Conservation (phyloP, 345 rosid genomes). For the Linum lewisii region DNA sequence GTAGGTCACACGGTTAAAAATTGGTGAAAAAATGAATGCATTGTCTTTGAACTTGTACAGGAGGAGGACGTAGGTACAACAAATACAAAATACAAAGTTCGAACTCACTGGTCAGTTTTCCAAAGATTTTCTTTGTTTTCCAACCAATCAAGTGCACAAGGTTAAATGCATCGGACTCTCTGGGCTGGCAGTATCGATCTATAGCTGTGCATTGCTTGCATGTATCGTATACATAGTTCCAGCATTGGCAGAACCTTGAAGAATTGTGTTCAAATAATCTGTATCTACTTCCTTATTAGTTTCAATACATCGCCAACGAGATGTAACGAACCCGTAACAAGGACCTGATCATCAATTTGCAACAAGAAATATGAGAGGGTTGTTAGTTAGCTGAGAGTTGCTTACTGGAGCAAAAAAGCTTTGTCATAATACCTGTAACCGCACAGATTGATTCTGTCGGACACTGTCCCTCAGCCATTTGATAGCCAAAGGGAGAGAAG, state of each 20-base stretch:
- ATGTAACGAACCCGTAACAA: conserved; percentile 78
- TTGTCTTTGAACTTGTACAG: too few species aligned
- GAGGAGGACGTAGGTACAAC: too few species aligned
- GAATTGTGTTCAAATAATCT: background rate
- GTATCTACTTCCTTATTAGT: conserved; percentile 29
- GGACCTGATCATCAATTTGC: conserved; percentile 38
- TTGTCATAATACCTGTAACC: conserved; percentile 40
- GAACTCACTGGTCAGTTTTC: too few species aligned
- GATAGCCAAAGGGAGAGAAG: conserved; percentile 66
- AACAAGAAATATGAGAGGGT: background rate
- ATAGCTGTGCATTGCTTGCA: too few species aligned
- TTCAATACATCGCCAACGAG: conserved; percentile 77
- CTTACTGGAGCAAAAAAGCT: background rate
- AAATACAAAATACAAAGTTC: too few species aligned
- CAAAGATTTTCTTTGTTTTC: too few species aligned
- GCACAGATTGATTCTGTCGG: conserved; percentile 49
- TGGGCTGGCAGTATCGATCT: too few species aligned
- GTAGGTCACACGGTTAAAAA: too few species aligned
- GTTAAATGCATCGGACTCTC: too few species aligned
- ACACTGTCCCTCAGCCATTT: conserved; percentile 68
- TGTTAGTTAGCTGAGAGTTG: conserved; percentile 6
- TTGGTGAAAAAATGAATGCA: too few species aligned
- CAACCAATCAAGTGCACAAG: too few species aligned
- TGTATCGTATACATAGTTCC: too few species aligned
- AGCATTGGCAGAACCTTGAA: background rate